Conservation (phyloP, 108 stramenopile species). For the Licmophora abbreviata region DNA sequence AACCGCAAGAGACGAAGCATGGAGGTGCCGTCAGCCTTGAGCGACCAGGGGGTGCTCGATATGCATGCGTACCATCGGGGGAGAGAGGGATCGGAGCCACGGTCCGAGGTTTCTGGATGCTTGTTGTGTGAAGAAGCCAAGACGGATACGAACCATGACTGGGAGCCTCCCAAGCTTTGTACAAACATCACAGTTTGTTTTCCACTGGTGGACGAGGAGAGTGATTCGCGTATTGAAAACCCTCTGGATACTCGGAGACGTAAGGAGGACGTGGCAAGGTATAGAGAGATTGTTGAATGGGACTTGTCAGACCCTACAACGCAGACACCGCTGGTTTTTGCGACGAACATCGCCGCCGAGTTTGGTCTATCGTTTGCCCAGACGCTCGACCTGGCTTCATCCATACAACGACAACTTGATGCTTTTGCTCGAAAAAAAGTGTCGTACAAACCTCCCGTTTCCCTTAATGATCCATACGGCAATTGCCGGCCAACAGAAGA, state of each 20-base stretch:
- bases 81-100: constrained; percentile 60
- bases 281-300: constrained; percentile 43
- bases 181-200: constrained; percentile 30
- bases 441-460: constrained; percentile 31
- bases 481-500: constrained; percentile 13
- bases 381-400: constrained; percentile 50
- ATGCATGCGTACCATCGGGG: constrained; percentile 72
- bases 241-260: not conserved
- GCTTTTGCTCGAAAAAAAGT: constrained; percentile 18
- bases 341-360: constrained; percentile 36
- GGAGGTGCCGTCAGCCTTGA: no score
- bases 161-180: constrained; percentile 25
- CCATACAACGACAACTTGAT: constrained; percentile 54
- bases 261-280: constrained; percentile 17
- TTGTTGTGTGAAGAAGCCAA: constrained; percentile 39
- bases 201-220: constrained; percentile 18
- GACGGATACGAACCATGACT: constrained; percentile 62
- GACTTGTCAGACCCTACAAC: constrained; percentile 50
- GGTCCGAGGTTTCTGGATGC: constrained; percentile 43
- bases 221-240: constrained; percentile 4
- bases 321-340: constrained; percentile 48
- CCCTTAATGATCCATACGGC: constrained; percentile 29
- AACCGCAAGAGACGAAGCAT: no score
- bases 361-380: constrained; percentile 57
- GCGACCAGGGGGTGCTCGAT: constrained; percentile 31